These are phyloP conservation scores for Tinospora cordifolia DNA, from an alignment of 164 flowering plant species.

Conservation along the genomic window DNA sequence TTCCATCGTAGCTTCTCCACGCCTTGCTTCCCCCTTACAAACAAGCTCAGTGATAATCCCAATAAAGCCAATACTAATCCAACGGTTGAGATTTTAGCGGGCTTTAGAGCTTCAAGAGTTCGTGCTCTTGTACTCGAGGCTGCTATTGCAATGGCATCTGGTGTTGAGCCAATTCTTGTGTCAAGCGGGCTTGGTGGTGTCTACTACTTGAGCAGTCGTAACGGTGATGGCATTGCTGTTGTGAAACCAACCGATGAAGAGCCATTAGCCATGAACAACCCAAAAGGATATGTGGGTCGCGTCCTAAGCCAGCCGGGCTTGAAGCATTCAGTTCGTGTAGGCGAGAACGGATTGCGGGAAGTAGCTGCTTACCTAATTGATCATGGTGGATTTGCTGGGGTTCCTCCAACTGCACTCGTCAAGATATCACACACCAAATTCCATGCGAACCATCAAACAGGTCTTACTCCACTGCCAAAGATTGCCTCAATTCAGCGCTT, in stretches of 20 bases:
- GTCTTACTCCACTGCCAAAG: constrained; percentile 23
- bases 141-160: constrained; percentile 63
- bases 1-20: constrained; percentile 68
- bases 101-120: constrained; percentile 32
- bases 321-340: constrained; percentile 50
- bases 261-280: constrained; percentile 58
- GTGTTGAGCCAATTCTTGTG: constrained; percentile 37
- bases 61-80: constrained; percentile 24
- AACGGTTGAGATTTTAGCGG: constrained; percentile 46
- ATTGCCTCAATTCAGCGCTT: constrained; percentile 74
- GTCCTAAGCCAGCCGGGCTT: constrained; percentile 59
- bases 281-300: constrained; percentile 51
- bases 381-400: constrained; percentile 63
- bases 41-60: constrained; percentile 26
- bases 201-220: constrained; percentile 35
- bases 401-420: constrained; percentile 72
- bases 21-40: constrained; percentile 54
- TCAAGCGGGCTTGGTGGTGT: constrained; percentile 74
- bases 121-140: constrained; percentile 61
- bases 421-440: constrained; percentile 44
- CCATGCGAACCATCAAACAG: constrained; percentile 21
- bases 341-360: constrained; percentile 74
- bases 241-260: constrained; percentile 77
- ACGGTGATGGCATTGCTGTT: constrained; percentile 55
- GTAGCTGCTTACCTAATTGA: constrained; percentile 85